Base-by-base conservation (phyloP, 805 yeast species). In the Candida nanaspora region DNA sequence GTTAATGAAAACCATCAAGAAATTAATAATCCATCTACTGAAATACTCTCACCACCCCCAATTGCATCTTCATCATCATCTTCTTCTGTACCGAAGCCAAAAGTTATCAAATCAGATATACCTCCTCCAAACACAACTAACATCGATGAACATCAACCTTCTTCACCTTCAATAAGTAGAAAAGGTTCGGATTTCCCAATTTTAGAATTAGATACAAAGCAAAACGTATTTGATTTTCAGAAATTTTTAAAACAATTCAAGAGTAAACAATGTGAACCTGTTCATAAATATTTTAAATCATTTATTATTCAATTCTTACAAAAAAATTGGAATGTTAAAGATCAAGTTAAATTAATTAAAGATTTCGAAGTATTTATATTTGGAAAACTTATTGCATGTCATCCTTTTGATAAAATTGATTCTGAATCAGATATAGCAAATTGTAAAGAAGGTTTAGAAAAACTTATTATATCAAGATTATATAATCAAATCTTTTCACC, bases 401-500 rank as follows among this genome's bases (percentile, higher is more conserved):
- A 82, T 46, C 97, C 97, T 1, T 91, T 93, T 58, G 71, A 76
- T 19, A 64, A 75, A 3, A 71, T 86, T 66, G 66, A 61, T 33
- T 78, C 77, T 15, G 74, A 69, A 2, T 68, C 68, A 18, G 79
- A 74, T 40, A 63, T 85, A 38, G 78, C 71, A 30, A 87, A 89
- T 54, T 81, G 95, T 2, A 66, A 80, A 48, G 97, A 88, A 51
- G 98, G 98, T 0, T 70, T 93, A 51, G 99, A 93, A 60, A 93
- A 93, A 59, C 69, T 93, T 33, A 71, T 94, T 9, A 86, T 89
- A 95, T 89, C 91, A 41, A 71, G 95, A 47, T 61, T 94, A 2
- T 89, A 87, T 57, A 68, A 69, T 1, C 76, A 74, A 41, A 82
- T 91, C 25, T 94, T 84, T 55, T 79, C 97, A 0, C 97, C 98